Base-by-base conservation (phyloP, 1,139 yeast species). In the Eremothecium gossypii region DNA sequence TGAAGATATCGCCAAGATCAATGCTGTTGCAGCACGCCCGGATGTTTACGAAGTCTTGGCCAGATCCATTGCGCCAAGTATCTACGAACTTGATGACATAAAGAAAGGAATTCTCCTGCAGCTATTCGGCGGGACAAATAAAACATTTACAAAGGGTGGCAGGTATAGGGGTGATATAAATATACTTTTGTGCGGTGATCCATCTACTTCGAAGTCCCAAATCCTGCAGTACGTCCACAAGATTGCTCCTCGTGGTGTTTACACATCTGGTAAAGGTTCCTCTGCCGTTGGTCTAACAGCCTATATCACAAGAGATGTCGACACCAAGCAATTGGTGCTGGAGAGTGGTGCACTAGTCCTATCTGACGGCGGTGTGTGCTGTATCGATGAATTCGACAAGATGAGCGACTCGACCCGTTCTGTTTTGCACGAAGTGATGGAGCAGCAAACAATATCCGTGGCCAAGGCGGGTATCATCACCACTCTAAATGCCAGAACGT, bases 281-380 rank as follows among this genome's bases (percentile, higher is more conserved):
- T 89, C 97, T 14, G 99, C 99, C 2, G 99, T 97, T 4, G 99
- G 99, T 77, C 74, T 91, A 64, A 91, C 99, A 1, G 98, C 98
- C 1, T 83, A 95, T 9, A 97, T 91, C 26, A 98, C 91, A 65
- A 74, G 97, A 61, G 97, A 91, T 59, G 74, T 86, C 1, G 71
- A 73, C 32, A 83, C 96, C 0, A 72, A 96, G 50, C 98, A 91
- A 55, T 91, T 91, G 61, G 91, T 84, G 61, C 70, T 91, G 45
- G 99, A 91, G 73, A 98, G 99, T 48, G 99, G 99, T 66, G 99
- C 99, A 8, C 87, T 91, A 97, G 98, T 91, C 13, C 71, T 91
- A 44, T 98, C 99, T 0, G 99, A 91, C 66, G 97, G 98, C 33
- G 99, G 99, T 54, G 96, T 91, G 39, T 97, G 91, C 39, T 91